Evolutionary conservation across 345 rosid genomes (phyloP), one percentile per base, ranked within the genome.

Genomic region (Turritis glabra): DNA sequence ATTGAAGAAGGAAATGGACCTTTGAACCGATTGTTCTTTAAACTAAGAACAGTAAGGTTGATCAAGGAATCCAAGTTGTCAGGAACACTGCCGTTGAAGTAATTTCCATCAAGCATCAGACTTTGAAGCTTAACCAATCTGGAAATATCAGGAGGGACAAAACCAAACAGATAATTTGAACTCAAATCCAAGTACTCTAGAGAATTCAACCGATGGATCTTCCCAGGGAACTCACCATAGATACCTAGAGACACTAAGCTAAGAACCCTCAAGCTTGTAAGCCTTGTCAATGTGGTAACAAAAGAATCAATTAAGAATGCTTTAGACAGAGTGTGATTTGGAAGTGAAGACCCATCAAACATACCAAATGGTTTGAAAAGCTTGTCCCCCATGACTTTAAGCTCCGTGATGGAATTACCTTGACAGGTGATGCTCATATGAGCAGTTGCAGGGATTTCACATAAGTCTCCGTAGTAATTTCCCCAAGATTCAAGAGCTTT

Each of bases 191-290:
- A 78, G 48, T 85, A 67, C 76, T 90, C 89, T 27, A 95, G 96
- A 9, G 96, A 89, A 74, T 58, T 64, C 30, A 95, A 74, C 84
- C 97, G 70, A 72, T 86, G 96, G 70, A 95, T 92, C 75, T 92
- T 95, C 67, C 85, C 89, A 58, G 99, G 97, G 43, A 95, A 76
- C 22, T 88, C 81, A 17, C 99, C 99, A 90, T 90, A 90, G 59
- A 95, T 90, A 53, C 99, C 99, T 77, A 95, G 60, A 67, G 97
- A 90, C 71, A 89, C 97, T 73, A 95, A 84, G 54, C 89, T 82
- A 63, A 95, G 83, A 37, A 87, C 87, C 79, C 77, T 92, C 80
- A 95, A 85, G 82, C 83, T 86, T 50, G 91, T 63, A 66, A 95
- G 83, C 85, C 99, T 85, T 56, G 99, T 80, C 82, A 92, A 76